Evolutionary conservation across 2,329 filamentous ascomycete species (phyloP).

Genomic region (Nemania abortiva): DNA sequence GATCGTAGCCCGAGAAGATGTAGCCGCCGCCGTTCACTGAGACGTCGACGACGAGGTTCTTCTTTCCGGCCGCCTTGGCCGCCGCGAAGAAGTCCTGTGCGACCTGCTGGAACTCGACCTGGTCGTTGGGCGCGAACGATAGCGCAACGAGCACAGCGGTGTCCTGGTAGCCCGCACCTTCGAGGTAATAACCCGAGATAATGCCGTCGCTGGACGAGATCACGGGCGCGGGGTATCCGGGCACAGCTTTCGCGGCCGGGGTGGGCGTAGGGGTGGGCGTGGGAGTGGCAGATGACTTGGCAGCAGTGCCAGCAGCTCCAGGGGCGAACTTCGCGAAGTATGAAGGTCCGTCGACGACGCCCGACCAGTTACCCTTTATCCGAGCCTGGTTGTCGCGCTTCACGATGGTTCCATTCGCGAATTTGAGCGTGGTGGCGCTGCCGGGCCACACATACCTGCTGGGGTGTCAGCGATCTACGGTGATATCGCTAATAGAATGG

Average conservation of each 20-base stretch:
- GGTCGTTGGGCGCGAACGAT: conserved; percentile 48
- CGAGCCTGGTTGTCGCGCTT: conserved; percentile 52
- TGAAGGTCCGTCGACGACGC: conserved; percentile 50
- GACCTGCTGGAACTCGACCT: conserved; percentile 50
- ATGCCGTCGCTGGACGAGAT: conserved; percentile 49
- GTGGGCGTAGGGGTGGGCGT: conserved; percentile 29
- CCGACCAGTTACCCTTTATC: conserved; percentile 52
- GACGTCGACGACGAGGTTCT: conserved; percentile 67
- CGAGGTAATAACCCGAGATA: conserved; percentile 53
- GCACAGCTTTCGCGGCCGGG: conserved; percentile 30
- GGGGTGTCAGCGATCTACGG: conserved; percentile 9
- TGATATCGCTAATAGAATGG: background rate
- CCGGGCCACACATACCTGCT: conserved; percentile 55
- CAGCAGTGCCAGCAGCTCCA: conserved; percentile 37
- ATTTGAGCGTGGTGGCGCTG: conserved; percentile 54
- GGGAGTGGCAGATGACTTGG: conserved; percentile 34
- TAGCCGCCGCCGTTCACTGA: conserved; percentile 67
- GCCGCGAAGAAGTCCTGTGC: conserved; percentile 51
- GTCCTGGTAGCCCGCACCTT: conserved; percentile 49
- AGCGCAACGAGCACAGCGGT: conserved; percentile 50
- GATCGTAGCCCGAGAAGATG: conserved; percentile 66
- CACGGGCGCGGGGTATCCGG: conserved; percentile 50
- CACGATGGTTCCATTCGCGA: conserved; percentile 55
- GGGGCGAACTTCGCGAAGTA: conserved; percentile 49
- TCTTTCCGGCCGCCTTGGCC: conserved; percentile 62